These are phyloP conservation scores for Aspergillus amoenus DNA, from an alignment of 2,329 filamentous ascomycete species.

Conservation along the genomic window DNA sequence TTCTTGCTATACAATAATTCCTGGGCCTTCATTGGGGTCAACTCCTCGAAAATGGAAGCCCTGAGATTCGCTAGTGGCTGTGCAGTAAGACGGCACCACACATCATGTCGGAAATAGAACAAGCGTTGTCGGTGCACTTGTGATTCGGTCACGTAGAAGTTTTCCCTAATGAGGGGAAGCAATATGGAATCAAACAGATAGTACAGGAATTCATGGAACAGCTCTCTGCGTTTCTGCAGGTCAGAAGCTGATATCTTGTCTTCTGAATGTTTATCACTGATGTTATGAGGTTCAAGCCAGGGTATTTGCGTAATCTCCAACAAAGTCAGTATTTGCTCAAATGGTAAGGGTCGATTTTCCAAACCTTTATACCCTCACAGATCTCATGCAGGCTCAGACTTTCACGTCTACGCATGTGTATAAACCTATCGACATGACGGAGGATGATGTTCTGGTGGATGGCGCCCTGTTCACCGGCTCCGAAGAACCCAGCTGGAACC, in stretches of 20 bases:
- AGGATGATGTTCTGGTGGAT: slow-evolving; percentile 65
- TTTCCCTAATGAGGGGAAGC: slow-evolving; percentile 79
- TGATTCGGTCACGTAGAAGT: slow-evolving; percentile 95
- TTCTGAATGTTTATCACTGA: slow-evolving; percentile 25
- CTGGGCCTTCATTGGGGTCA: slow-evolving; percentile 59
- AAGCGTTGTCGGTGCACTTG: slow-evolving; percentile 74
- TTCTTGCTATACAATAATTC: slow-evolving; percentile 59
- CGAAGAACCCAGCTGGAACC: slow-evolving; percentile 76
- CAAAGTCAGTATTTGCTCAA: background rate
- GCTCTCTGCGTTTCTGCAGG: slow-evolving; percentile 69
- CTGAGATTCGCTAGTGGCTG: slow-evolving; percentile 70
- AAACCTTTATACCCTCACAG: slow-evolving; percentile 71
- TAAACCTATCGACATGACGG: slow-evolving; percentile 71
- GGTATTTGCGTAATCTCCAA: slow-evolving; percentile 63
- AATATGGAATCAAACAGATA: slow-evolving; percentile 90
- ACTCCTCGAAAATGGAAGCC: slow-evolving; percentile 72
- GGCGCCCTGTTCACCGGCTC: slow-evolving; percentile 51
- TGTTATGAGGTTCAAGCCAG: slow-evolving; percentile 66
- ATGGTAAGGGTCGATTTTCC: background rate
- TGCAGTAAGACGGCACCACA: slow-evolving; percentile 77
- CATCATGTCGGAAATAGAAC: slow-evolving; percentile 93
- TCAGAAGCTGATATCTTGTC: slow-evolving; percentile 69
- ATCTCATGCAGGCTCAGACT: slow-evolving; percentile 76
- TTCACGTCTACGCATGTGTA: slow-evolving; percentile 78
- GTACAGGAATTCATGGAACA: slow-evolving; percentile 84